Percentiles rank a stretch among this genome's conserved stretches.
Conservation (phyloP, 371 early-diverging fungal species). For the Actinomortierella wolfii region DNA sequence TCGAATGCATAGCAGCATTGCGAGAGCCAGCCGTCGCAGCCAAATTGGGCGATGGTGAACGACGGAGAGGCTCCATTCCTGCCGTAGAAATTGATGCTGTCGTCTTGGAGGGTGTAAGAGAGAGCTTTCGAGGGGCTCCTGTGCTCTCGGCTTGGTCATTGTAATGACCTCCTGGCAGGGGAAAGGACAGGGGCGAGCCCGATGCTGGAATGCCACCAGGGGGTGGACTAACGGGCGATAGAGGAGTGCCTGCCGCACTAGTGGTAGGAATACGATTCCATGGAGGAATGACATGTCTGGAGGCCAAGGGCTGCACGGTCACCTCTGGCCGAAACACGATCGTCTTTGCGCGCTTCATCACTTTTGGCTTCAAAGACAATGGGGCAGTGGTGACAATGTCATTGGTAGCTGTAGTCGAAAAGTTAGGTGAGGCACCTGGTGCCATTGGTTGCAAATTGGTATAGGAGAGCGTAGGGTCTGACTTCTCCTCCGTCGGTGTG, state of each 20-base stretch:
- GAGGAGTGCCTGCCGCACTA: conserved; percentile 3
- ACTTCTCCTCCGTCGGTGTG: no score
- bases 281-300: conserved; percentile 41
- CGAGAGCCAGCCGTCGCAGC: no score
- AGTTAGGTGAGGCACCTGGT: background rate
- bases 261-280: conserved; percentile 39
- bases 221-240: conserved; percentile 27
- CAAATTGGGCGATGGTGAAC: no score
- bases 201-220: conserved; percentile 4
- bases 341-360: conserved; percentile 38
- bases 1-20: no score
- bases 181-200: background rate
- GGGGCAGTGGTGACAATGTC: background rate
- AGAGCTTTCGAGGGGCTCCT: conserved; percentile 23
- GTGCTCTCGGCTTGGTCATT: conserved; percentile 1
- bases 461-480: no score
- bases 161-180: background rate
- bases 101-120: conserved; percentile 35
- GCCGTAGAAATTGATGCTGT: conserved; percentile 22
- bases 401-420: background rate
- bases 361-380: conserved; percentile 11
- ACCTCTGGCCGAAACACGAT: conserved; percentile 39
- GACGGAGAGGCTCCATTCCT: no score
- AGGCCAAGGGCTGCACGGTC: conserved; percentile 36
- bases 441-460: background rate